These are phyloP conservation scores for Rosa persica DNA, from an alignment of 306 rosid species.

Conservation along the genomic window DNA sequence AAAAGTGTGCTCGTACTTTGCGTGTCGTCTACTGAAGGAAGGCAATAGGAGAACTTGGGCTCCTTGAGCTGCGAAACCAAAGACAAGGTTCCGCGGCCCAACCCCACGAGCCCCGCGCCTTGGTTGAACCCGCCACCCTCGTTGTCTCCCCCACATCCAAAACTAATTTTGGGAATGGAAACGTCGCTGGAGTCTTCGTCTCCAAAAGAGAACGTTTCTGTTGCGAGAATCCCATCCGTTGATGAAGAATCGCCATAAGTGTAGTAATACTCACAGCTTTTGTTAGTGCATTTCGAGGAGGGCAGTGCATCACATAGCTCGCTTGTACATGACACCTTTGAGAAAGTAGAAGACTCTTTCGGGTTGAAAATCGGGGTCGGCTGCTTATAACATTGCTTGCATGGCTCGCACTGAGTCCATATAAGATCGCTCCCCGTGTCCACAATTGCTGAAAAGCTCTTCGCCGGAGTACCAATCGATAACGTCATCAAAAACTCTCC, in stretches of 20 bases:
- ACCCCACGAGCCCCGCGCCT: conserved; percentile 75
- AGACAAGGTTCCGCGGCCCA: conserved; percentile 80
- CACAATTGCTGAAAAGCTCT: conserved; percentile 56
- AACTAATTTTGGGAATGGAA: conserved; percentile 48
- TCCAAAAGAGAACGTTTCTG: conserved; percentile 75
- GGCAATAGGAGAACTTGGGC: conserved; percentile 71
- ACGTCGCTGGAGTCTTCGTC: conserved; percentile 8
- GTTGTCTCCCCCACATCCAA: conserved; percentile 83
- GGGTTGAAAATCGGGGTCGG: conserved; percentile 78
- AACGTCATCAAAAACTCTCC: conserved; percentile 76
- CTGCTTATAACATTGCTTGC: conserved; percentile 62
- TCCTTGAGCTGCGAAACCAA: conserved; percentile 76
- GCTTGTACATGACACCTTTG: conserved; percentile 46
- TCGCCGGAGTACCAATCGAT: conserved; percentile 70
- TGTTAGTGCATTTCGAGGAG: conserved; percentile 43
- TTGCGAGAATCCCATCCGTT: conserved; percentile 63
- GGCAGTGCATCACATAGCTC: conserved; percentile 56
- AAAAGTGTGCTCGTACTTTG: conserved; percentile 50
- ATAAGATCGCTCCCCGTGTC: conserved; percentile 92
- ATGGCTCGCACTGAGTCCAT: conserved; percentile 91
- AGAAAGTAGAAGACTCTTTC: conserved; percentile 53
- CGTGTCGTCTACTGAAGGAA: conserved; percentile 56
- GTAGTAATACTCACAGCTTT: conserved; percentile 61
- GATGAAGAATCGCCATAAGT: conserved; percentile 74
- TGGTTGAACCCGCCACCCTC: conserved; percentile 78